Evolutionary conservation across 2,329 filamentous ascomycete species (phyloP).

Genomic region (Trichoderma sp.): DNA sequence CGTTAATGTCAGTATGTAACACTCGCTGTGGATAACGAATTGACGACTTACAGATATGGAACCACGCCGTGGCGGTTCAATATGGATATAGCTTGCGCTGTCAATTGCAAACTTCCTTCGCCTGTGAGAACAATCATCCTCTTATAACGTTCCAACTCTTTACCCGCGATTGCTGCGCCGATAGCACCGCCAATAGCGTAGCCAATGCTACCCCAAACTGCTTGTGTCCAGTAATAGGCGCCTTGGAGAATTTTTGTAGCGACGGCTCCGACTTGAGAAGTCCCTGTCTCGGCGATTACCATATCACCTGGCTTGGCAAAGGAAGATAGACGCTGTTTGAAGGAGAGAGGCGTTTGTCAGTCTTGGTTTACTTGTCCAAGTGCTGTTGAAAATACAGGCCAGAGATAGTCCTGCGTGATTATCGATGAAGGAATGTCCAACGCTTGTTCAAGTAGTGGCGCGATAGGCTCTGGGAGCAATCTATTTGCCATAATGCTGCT

Average conservation of each 20-base stretch:
- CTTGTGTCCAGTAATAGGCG: conserved; percentile 28
- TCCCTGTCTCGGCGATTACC: conserved; percentile 31
- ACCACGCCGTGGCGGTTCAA: not conserved
- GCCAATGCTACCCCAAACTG: conserved; percentile 32
- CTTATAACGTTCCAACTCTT: conserved; percentile 27
- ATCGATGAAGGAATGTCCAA: not conserved
- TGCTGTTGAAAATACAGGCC: not conserved
- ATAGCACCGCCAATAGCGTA: conserved; percentile 29
- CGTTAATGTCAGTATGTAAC: not conserved
- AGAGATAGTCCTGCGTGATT: not conserved
- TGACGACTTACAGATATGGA: conserved; percentile 4
- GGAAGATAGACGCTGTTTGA: not conserved
- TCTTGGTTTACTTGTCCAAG: not conserved
- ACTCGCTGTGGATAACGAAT: not conserved
- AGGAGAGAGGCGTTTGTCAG: not conserved
- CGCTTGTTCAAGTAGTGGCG: not conserved
- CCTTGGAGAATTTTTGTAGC: conserved; percentile 24
- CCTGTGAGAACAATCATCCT: conserved; percentile 31
- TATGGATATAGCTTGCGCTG: conserved; percentile 9
- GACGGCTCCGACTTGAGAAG: conserved; percentile 27
- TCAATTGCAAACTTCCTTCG: conserved; percentile 30
- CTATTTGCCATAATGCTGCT: not conserved
- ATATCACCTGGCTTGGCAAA: conserved; percentile 29
- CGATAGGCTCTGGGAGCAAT: not conserved
- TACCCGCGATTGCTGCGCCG: conserved; percentile 29